Conservation (phyloP, 768 basidiomycete species). For the Suillus lakei region DNA sequence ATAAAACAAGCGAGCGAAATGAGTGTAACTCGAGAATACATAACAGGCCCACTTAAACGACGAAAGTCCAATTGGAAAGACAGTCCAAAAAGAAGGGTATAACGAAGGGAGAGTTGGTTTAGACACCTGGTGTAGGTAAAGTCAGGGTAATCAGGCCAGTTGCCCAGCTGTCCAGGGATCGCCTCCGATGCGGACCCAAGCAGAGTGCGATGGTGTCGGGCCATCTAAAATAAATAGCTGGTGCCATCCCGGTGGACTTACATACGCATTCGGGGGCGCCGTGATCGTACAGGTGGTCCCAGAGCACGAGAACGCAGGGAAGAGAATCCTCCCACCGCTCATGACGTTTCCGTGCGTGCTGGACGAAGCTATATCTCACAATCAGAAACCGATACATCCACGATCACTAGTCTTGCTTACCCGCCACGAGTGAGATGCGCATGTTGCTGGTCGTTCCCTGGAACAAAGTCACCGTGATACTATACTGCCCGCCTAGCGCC, state of each 20-base stretch:
- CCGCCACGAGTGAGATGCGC: conserved; percentile 67
- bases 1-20: background rate
- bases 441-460: conserved; percentile 51
- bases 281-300: conserved; percentile 79
- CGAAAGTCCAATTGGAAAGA: background rate
- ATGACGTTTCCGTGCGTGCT: conserved; percentile 82
- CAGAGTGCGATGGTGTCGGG: conserved; percentile 75
- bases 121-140: conserved; percentile 71
- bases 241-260: conserved; percentile 79
- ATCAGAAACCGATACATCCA: background rate
- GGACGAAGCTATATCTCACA: conserved; percentile 56
- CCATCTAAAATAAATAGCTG: conserved; percentile 80
- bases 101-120: conserved; percentile 10
- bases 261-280: conserved; percentile 69
- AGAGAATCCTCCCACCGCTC: conserved; percentile 68
- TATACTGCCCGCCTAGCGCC: conserved; percentile 57
- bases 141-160: conserved; percentile 74
- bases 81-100: background rate
- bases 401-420: conserved; percentile 36
- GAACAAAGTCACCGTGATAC: conserved; percentile 50
- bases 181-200: conserved; percentile 80
- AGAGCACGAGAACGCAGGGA: conserved; percentile 71
- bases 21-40: background rate
- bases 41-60: background rate
- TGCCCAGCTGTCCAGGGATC: conserved; percentile 71